Conservation (phyloP, 306 rosid species). For the Datisca glomerata region DNA sequence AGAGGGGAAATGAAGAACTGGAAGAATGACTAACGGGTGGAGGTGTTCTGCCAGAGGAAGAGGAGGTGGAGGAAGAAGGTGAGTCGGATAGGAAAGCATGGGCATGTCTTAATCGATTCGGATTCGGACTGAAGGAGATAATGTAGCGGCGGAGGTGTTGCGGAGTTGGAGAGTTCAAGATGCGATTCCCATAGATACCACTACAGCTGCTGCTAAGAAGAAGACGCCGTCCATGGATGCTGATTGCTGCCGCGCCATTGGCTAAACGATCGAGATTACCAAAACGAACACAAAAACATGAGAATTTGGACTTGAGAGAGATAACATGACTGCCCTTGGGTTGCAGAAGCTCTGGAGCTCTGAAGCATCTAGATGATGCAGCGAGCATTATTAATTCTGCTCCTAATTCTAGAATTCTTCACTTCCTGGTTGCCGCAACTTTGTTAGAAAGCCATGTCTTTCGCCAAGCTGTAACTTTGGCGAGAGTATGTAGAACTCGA, state of each 20-base stretch:
- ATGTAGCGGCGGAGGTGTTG: background rate
- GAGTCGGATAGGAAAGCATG: slow-evolving; percentile 26
- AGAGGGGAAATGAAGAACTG: background rate
- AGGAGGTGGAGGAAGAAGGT: slow-evolving; percentile 12
- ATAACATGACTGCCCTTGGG: slow-evolving; percentile 4
- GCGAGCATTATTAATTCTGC: slow-evolving; percentile 21
- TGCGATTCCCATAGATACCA: slow-evolving; percentile 14
- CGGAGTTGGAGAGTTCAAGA: background rate
- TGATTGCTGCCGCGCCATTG: background rate
- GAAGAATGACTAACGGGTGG: slow-evolving; percentile 16
- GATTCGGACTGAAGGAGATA: slow-evolving; percentile 3
- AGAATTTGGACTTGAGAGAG: background rate
- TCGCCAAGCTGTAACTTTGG: too few species aligned
- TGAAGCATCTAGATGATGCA: slow-evolving; percentile 20
- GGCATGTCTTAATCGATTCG: slow-evolving; percentile 9
- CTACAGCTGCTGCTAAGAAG: slow-evolving; percentile 10
- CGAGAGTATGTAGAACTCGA: too few species aligned
- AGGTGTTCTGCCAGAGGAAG: slow-evolving; percentile 8
- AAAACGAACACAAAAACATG: background rate
- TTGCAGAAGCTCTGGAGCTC: slow-evolving; percentile 18
- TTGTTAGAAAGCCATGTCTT: too few species aligned
- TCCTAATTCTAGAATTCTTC: background rate
- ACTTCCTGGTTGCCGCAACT: background rate
- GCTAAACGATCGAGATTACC: slow-evolving; percentile 1
- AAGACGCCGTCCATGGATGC: slow-evolving; percentile 2